Evolutionary conservation across 805 yeast species (phyloP).

Genomic region (Wickerhamomyces queroliae): DNA sequence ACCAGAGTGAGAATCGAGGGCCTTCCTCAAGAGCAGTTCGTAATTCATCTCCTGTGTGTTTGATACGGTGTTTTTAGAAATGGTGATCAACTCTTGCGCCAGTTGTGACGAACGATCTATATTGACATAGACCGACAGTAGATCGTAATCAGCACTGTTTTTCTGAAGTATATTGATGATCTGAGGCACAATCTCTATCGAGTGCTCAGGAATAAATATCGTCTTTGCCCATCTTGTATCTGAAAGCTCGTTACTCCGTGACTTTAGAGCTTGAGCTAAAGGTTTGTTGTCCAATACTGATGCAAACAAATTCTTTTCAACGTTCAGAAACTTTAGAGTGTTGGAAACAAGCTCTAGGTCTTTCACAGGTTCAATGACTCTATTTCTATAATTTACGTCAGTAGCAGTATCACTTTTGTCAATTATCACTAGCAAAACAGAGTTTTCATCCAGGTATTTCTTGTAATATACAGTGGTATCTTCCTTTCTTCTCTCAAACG

Average conservation of each 20-base stretch:
- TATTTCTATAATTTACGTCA: not conserved
- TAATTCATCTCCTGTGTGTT: slow-evolving; percentile 15
- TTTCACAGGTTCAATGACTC: not conserved
- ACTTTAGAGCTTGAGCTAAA: not conserved
- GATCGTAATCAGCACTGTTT: not conserved
- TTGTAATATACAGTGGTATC: not conserved
- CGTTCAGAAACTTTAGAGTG: not conserved
- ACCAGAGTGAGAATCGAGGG: slow-evolving; percentile 6
- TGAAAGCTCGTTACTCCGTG: too few relatives aligned
- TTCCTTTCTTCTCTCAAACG: not conserved
- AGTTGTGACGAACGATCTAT: not conserved
- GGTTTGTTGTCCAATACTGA: not conserved
- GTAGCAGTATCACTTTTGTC: not conserved
- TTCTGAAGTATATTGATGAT: not conserved
- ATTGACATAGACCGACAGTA: not conserved
- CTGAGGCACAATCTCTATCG: not conserved
- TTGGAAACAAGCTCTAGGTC: not conserved
- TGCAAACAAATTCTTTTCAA: not conserved
- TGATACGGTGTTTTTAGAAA: not conserved
- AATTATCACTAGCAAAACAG: not conserved
- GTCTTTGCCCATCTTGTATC: not conserved
- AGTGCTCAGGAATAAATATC: not conserved
- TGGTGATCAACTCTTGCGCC: not conserved
- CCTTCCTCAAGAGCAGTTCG: slow-evolving; percentile 20
- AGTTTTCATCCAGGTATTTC: not conserved